Conservation (phyloP, 257 asterid species). For the Przewalskia tangutica region DNA sequence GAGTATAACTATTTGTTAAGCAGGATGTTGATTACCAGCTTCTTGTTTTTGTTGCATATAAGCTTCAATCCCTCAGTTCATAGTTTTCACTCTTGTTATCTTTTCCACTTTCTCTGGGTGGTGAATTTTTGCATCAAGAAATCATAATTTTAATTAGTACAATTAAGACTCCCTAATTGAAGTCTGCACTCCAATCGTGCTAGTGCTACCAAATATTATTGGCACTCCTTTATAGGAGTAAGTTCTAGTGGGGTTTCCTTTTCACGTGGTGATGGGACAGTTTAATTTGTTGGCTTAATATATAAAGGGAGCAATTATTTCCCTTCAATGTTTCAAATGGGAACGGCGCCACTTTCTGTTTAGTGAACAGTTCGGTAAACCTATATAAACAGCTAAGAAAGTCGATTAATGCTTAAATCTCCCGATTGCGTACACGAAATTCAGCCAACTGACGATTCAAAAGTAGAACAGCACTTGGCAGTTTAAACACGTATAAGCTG, state of each 20-base stretch:
- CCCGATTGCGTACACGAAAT: neutral
- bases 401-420: neutral
- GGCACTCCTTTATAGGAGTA: neutral
- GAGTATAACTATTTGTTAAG: neutral
- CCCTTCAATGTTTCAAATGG: neutral
- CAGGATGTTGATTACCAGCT: neutral
- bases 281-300: neutral
- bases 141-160: neutral
- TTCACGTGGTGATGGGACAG: constrained; percentile 7
- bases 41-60: neutral
- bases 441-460: neutral
- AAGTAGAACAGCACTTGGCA: neutral
- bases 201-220: neutral
- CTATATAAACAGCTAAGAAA: neutral
- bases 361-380: neutral
- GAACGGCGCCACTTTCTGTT: neutral
- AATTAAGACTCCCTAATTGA: neutral
- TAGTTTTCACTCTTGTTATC: neutral
- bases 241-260: neutral
- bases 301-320: neutral
- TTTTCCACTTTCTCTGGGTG: neutral
- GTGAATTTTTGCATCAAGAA: neutral
- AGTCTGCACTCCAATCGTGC: neutral
- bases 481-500: neutral
- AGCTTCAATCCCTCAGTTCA: neutral